A percentile compares a stretch with the other conserved stretches of the same genome.
Conservation (phyloP, 129 eudicot genomes). For the Flaveria trinervia region DNA sequence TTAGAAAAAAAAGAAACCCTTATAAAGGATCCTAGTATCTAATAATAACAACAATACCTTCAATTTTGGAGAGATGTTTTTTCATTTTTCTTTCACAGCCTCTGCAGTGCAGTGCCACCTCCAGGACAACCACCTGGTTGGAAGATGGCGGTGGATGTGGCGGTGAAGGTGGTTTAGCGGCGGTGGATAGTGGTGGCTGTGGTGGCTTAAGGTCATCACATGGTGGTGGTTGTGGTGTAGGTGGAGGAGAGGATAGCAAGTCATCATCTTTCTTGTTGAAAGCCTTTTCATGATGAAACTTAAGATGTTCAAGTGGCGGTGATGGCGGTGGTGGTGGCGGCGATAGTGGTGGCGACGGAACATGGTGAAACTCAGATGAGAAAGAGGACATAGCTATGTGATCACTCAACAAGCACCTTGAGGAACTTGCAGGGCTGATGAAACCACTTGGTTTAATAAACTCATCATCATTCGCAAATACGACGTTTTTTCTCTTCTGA, state of each 20-base stretch:
- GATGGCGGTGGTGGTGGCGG: slow-evolving; percentile 10
- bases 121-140: slow-evolving; percentile 71
- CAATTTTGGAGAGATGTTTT: slow-evolving; percentile 84
- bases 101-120: slow-evolving; percentile 96
- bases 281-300: not conserved
- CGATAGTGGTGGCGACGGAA: slow-evolving; percentile 2
- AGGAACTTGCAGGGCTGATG: slow-evolving; percentile 68
- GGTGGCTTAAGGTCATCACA: not conserved
- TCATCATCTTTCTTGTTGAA: slow-evolving; percentile 26
- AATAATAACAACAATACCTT: slow-evolving; percentile 43
- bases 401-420: slow-evolving; percentile 78
- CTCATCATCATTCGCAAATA: not conserved
- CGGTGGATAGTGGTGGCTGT: slow-evolving; percentile 17
- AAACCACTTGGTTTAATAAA: slow-evolving; percentile 36
- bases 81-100: slow-evolving; percentile 96
- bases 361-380: slow-evolving; percentile 50
- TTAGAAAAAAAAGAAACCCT: too few relatives aligned
- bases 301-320: slow-evolving; percentile 12
- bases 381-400: slow-evolving; percentile 22
- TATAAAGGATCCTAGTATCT: not conserved
- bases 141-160: slow-evolving; percentile 34
- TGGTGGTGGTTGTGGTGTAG: not conserved
- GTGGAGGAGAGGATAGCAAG: slow-evolving; percentile 13
- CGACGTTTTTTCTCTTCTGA: slow-evolving; percentile 32
- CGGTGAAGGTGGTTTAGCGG: slow-evolving; percentile 25